These are phyloP conservation scores for Calophaca sinica DNA, from an alignment of 306 rosid genomes.

Conservation along the genomic window DNA sequence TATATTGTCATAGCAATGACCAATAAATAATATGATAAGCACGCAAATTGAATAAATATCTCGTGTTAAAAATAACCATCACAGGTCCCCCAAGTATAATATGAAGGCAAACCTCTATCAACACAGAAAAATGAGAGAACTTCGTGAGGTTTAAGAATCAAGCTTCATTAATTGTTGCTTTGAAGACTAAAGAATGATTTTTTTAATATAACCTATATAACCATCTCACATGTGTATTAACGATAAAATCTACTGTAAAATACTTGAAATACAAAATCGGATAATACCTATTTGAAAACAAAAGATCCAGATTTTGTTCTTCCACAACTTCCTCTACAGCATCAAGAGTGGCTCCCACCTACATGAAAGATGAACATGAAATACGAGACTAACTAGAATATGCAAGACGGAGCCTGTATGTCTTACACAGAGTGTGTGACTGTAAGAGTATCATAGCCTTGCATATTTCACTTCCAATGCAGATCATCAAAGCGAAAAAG, in stretches of 20 bases:
- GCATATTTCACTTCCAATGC: neutral
- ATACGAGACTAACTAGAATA: constrained; percentile 35
- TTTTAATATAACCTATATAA: neutral
- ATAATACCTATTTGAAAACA: constrained; percentile 62
- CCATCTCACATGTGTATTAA: constrained; percentile 23
- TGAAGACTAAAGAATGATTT: constrained; percentile 5
- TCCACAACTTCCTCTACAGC: constrained; percentile 78
- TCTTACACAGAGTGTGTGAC: neutral
- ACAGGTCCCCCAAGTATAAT: constrained; percentile 12
- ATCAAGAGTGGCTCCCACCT: constrained; percentile 82
- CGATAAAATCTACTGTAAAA: constrained; percentile 23
- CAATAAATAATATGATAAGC: constrained; percentile 26
- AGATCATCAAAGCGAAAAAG: constrained; percentile 5
- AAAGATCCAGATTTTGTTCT: constrained; percentile 74
- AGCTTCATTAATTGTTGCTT: constrained; percentile 8
- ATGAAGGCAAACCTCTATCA: constrained; percentile 34
- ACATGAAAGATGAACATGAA: constrained; percentile 44
- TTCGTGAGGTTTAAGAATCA: constrained; percentile 27
- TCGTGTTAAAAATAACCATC: neutral
- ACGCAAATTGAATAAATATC: constrained; percentile 12
- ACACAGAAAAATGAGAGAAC: constrained; percentile 15
- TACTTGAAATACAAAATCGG: constrained; percentile 40
- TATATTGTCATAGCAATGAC: constrained; percentile 34
- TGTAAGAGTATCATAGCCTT: constrained; percentile 1
- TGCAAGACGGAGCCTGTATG: constrained; percentile 22